Evolutionary conservation across 2,329 filamentous ascomycete species (phyloP), one percentile per base, ranked within the genome.

Genomic region (Fusarium coicis): DNA sequence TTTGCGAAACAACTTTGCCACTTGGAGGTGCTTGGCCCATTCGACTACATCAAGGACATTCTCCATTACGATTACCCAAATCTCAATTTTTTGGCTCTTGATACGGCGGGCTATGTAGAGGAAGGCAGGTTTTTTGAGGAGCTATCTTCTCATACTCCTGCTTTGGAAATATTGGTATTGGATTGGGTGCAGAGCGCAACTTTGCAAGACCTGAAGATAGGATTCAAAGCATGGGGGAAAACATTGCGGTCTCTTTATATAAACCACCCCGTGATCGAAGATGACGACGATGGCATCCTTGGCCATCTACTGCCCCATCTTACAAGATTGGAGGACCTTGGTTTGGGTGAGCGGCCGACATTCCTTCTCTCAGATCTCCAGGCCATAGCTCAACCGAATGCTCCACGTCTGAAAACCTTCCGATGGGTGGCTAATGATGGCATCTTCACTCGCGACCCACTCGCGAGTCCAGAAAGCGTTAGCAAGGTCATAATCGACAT

Each of bases 221-320:
- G 65, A 1, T 74, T 61, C 19, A 43, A 61, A 26, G 37, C 2
- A 34, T 76, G 74, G 74, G 60, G 65, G 0, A 4, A 52, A 11
- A 57, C 63, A n/a, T 61, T 76, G 8, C 43, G 40, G 7, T 30
- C 18, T 26, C 42, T 76, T 18, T 8, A n/a, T 5, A 34, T 76
- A 4, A 21, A 15, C 9, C 5, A 2, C 11, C 18, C 28, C 11
- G 2, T 2, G 7, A 12, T 42, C 1, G 18, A 10, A 3, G 23
- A 65, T 3, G 7, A 23, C 10, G 7, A 18, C 3, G 36, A 42
- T 11, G 32, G 21, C 9, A 36, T 37, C n/a, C 30, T 74, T 2
- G 3, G 5, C 9, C 26, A 46, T 16, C n/a, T 65, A 2, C 47
- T 72, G 19, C 64, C 64, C 0, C 61, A 10, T 14, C 57, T 74